A percentile compares a stretch with the other conserved stretches of the same genome.
Evolutionary conservation across 2,329 filamentous ascomycete genomes (phyloP).

Genomic region (Coleophoma eucalyptorum): DNA sequence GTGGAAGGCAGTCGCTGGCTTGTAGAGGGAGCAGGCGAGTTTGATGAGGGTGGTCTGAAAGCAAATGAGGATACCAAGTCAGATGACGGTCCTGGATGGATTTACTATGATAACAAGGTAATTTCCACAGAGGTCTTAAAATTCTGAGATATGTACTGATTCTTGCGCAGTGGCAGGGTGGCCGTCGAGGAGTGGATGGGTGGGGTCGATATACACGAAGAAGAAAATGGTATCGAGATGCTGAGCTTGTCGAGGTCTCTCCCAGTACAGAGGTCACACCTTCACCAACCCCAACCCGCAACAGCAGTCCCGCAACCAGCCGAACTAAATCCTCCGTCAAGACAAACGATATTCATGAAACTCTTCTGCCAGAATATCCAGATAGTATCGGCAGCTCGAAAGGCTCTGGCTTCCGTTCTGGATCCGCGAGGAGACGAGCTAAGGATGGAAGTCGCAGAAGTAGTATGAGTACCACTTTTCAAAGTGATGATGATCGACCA

Average conservation of each 20-base stretch:
- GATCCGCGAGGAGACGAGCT: constrained; percentile 14
- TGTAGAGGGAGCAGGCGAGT: constrained; percentile 70
- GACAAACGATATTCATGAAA: background rate
- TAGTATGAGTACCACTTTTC: constrained; percentile 14
- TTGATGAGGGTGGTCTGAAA: constrained; percentile 35
- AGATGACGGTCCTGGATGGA: constrained; percentile 71
- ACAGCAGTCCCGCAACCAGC: constrained; percentile 19
- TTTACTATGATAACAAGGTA: constrained; percentile 97
- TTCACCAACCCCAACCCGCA: constrained; percentile 33
- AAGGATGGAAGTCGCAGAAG: constrained; percentile 3
- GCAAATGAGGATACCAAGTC: constrained; percentile 27
- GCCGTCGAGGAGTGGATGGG: constrained; percentile 77
- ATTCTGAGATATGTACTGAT: too few relatives aligned
- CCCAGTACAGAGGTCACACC: constrained; percentile 38
- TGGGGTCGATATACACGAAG: constrained; percentile 94
- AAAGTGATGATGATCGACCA: constrained; percentile 42
- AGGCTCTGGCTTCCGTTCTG: constrained; percentile 12
- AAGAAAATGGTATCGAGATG: constrained; percentile 94
- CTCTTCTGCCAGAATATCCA: constrained; percentile 7
- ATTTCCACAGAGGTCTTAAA: constrained; percentile 12
- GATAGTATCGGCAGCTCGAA: constrained; percentile 7
- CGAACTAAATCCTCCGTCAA: background rate
- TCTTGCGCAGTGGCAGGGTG: constrained; percentile 73
- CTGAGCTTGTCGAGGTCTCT: constrained; percentile 79
- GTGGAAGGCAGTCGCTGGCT: constrained; percentile 81